A percentile compares a stretch with the other conserved stretches of the same genome.
Conservation (phyloP, 2,329 filamentous ascomycete genomes). For the Colletotrichum karsti region DNA sequence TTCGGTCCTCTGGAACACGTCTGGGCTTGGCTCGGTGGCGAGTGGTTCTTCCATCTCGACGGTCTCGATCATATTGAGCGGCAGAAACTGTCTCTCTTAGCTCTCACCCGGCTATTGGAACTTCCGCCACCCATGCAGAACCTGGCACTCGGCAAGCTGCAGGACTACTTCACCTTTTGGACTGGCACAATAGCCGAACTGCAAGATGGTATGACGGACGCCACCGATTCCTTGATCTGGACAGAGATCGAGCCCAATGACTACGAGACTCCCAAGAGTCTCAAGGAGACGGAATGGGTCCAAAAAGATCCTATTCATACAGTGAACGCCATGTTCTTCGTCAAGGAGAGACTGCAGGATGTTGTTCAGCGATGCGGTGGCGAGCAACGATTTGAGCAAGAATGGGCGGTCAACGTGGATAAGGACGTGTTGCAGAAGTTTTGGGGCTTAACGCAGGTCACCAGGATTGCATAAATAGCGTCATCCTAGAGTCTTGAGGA, state of each 20-base stretch:
- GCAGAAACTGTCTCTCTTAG: conserved; percentile 78
- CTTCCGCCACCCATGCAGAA: conserved; percentile 65
- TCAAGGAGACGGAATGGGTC: conserved; percentile 60
- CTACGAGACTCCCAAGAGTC: conserved; percentile 65
- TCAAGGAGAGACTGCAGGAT: conserved; percentile 67
- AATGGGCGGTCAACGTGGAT: conserved; percentile 80
- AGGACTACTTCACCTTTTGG: conserved; percentile 82
- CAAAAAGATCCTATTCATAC: conserved; percentile 73
- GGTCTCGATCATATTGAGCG: conserved; percentile 71
- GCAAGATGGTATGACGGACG: conserved; percentile 64
- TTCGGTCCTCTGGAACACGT: conserved; percentile 57
- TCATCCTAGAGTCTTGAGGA: not conserved
- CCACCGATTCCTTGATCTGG: conserved; percentile 62
- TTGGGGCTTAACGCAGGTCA: conserved; percentile 22
- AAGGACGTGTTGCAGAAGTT: conserved; percentile 75
- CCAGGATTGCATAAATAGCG: not conserved
- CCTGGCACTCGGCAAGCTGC: conserved; percentile 68
- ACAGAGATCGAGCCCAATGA: conserved; percentile 50
- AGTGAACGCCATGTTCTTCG: conserved; percentile 70
- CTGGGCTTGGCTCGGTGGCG: conserved; percentile 67
- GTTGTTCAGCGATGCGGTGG: conserved; percentile 70
- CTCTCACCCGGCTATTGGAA: conserved; percentile 76
- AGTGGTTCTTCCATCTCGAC: conserved; percentile 77
- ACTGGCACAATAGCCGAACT: conserved; percentile 74
- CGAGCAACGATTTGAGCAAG: conserved; percentile 70